A percentile compares a stretch with the other conserved stretches of the same genome.
Evolutionary conservation across 352 stramenopile genomes (phyloP).

Genomic region (Phytopythium kandeliae): DNA sequence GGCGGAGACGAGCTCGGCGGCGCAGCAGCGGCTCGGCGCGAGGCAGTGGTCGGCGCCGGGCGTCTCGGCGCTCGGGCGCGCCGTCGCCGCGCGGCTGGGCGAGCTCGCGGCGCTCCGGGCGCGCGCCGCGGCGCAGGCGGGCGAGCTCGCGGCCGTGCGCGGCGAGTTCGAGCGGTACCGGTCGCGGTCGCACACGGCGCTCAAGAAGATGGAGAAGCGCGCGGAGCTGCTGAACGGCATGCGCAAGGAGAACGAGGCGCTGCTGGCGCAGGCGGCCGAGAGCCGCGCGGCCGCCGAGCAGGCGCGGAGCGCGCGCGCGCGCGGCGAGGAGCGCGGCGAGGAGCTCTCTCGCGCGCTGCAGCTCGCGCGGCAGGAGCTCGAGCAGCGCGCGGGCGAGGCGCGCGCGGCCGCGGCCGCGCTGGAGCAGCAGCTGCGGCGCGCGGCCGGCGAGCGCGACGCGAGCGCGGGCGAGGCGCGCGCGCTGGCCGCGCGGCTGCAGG

Average conservation of each 20-base stretch:
- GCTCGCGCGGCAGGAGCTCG: conserved; percentile 32
- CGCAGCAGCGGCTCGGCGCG: neutral
- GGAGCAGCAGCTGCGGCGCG: conserved; percentile 18
- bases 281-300: conserved; percentile 14
- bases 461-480: neutral
- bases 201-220: conserved; percentile 82
- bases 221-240: conserved; percentile 75
- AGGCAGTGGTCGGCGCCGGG: neutral
- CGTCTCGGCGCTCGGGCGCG: neutral
- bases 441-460: conserved; percentile 13
- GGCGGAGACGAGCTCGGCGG: neutral
- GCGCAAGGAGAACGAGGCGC: conserved; percentile 61
- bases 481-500: neutral
- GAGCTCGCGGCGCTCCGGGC: neutral
- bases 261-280: conserved; percentile 22
- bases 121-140: conserved; percentile 11
- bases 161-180: conserved; percentile 68
- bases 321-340: conserved; percentile 12
- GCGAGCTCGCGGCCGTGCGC: conserved; percentile 29
- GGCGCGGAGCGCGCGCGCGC: conserved; percentile 9
- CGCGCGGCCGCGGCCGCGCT: conserved; percentile 11
- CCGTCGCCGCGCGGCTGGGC: neutral
- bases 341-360: conserved; percentile 23
- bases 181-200: conserved; percentile 49
- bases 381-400: conserved; percentile 27